Conservation (phyloP, 768 basidiomycete species). For the Tricholoma sp. region DNA sequence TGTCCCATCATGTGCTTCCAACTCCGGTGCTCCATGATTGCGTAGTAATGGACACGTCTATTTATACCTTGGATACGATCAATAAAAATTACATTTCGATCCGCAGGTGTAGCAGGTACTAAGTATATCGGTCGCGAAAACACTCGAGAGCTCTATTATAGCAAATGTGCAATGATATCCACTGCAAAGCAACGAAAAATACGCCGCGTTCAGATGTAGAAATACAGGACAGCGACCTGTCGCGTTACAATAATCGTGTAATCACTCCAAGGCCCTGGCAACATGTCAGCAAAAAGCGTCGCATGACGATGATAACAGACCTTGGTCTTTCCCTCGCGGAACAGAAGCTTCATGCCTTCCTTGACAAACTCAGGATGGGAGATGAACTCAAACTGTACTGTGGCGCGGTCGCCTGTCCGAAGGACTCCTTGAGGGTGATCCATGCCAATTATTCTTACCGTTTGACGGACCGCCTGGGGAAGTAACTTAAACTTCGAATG, state of each 20-base stretch:
- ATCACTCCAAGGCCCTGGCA: constrained; percentile 72
- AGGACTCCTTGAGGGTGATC: constrained; percentile 87
- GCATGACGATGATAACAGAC: constrained; percentile 30
- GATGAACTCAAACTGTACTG: constrained; percentile 93
- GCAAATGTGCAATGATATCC: no score
- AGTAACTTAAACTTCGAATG: constrained; percentile 3
- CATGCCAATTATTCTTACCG: constrained; percentile 85
- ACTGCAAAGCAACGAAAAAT: no score
- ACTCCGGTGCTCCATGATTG: no score
- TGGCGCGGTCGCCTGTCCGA: constrained; percentile 92
- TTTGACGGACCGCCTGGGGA: constrained; percentile 78
- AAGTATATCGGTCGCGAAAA: no score
- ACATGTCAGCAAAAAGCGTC: constrained; percentile 5
- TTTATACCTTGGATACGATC: no score
- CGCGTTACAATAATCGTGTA: constrained; percentile 52
- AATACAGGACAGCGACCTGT: background rate
- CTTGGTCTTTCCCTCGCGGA: constrained; percentile 96
- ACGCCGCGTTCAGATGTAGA: background rate
- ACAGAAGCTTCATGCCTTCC: constrained; percentile 88
- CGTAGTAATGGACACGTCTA: no score
- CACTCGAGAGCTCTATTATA: no score
- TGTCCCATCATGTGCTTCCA: background rate
- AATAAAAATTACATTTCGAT: no score
- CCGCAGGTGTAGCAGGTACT: no score
- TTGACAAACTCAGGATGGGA: constrained; percentile 90